These are phyloP conservation scores for Agaricus subrufescens DNA, from an alignment of 768 basidiomycete genomes.

Conservation along the genomic window DNA sequence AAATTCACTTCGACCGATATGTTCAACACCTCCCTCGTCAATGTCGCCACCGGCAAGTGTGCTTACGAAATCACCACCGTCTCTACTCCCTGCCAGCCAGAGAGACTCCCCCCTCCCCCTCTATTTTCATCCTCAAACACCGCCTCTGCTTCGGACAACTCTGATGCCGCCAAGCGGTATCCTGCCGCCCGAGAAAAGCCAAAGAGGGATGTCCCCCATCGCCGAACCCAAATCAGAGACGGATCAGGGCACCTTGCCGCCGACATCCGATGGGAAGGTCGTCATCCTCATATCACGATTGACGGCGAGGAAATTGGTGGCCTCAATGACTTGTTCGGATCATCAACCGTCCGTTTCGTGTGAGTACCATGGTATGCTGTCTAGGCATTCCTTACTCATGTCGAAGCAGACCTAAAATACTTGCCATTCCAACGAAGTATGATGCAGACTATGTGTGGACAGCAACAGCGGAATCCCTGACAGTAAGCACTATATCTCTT, in stretches of 20 bases:
- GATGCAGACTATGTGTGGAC: slow-evolving; percentile 58
- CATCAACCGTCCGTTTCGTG: slow-evolving; percentile 51
- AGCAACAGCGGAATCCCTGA: slow-evolving; percentile 48
- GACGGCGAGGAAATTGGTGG: slow-evolving; percentile 46
- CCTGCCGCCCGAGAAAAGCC: slow-evolving; percentile 10
- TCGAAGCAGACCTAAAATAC: slow-evolving; percentile 44
- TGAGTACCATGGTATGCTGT: slow-evolving; percentile 21
- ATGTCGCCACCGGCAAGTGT: slow-evolving; percentile 44
- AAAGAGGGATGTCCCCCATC: slow-evolving; percentile 19
- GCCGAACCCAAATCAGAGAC: slow-evolving; percentile 42
- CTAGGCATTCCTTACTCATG: slow-evolving; percentile 3
- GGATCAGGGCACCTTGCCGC: slow-evolving; percentile 36
- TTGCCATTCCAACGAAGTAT: slow-evolving; percentile 60
- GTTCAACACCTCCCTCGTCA: slow-evolving; percentile 49
- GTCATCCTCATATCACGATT: slow-evolving; percentile 47
- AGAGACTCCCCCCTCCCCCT: slow-evolving; percentile 22
- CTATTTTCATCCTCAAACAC: slow-evolving; percentile 12
- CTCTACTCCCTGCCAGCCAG: slow-evolving; percentile 25
- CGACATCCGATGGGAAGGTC: slow-evolving; percentile 49
- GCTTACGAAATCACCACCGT: slow-evolving; percentile 47
- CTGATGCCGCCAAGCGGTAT: slow-evolving; percentile 13
- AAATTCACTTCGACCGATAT: slow-evolving; percentile 57
- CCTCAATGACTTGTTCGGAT: slow-evolving; percentile 53
- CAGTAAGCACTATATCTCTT: slow-evolving; percentile 28
- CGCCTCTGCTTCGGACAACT: slow-evolving; percentile 7